Evolutionary conservation across 495 filamentous ascomycete genomes (phyloP).

Genomic region (Neurospora cerealis): DNA sequence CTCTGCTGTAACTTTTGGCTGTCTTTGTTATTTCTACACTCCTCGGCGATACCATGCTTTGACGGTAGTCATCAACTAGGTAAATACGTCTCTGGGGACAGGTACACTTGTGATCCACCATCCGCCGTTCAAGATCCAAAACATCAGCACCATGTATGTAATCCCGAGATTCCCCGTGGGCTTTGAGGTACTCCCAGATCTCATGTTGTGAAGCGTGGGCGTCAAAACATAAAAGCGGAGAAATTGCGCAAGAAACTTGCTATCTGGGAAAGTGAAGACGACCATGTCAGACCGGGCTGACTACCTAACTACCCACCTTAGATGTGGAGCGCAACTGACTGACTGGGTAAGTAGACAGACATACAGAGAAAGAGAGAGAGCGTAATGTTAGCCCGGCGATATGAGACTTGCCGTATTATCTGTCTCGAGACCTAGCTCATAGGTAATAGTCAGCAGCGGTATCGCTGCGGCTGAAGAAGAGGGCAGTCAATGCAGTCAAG

Average conservation of each 20-base stretch:
- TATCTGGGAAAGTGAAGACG: no score
- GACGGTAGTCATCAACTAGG: background rate
- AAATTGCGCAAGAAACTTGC: background rate
- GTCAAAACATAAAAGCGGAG: background rate
- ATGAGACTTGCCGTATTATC: no score
- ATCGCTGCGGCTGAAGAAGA: background rate
- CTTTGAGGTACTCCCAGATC: background rate
- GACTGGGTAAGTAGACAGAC: no score
- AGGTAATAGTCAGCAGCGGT: no score
- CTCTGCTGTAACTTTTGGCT: background rate
- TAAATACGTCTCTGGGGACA: no score
- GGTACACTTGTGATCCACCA: background rate
- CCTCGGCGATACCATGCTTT: background rate
- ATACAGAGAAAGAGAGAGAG: no score
- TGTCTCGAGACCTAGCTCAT: no score
- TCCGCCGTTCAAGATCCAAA: background rate
- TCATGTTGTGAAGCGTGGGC: background rate
- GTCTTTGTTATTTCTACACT: background rate
- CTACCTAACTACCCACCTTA: no score
- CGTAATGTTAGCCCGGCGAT: no score
- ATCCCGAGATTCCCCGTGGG: background rate
- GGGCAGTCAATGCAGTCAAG: no score
- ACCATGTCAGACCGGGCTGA: no score
- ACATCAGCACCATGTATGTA: background rate
- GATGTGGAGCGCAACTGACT: no score